Evolutionary conservation across 208 protist genomes (phyloP).

Genomic region (Leishmania arabica): DNA sequence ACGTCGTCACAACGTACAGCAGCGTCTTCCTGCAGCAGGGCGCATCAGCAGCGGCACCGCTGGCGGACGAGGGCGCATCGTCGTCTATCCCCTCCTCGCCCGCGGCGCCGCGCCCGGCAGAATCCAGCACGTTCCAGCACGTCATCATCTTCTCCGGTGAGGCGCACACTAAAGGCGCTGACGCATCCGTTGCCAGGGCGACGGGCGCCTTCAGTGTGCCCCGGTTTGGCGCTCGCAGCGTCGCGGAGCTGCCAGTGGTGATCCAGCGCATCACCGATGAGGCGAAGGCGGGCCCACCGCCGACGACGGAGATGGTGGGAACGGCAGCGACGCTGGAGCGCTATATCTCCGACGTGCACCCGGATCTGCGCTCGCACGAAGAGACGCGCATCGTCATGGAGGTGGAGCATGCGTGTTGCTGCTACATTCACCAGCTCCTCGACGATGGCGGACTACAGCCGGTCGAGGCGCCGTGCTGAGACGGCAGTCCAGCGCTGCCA

Average conservation of each 20-base stretch:
- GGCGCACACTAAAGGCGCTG: neutral
- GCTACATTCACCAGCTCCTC: constrained; percentile 16
- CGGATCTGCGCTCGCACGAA: constrained; percentile 13
- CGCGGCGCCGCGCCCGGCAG: neutral
- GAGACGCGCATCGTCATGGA: constrained; percentile 1
- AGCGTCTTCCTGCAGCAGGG: neutral
- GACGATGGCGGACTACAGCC: constrained; percentile 8
- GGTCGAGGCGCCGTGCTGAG: constrained; percentile 6
- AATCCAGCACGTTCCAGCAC: neutral
- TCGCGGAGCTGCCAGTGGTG: constrained; percentile 31
- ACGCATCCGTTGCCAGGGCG: neutral
- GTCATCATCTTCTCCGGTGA: neutral
- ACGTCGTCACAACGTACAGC: constrained; percentile 33
- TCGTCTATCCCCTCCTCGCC: neutral
- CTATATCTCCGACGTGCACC: constrained; percentile 17
- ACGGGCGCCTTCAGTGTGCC: constrained; percentile 8
- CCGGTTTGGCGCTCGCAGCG: constrained; percentile 34
- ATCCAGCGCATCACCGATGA: constrained; percentile 22
- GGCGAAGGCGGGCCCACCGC: neutral
- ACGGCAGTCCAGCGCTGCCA: neutral
- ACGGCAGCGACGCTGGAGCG: neutral
- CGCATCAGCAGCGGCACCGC: neutral
- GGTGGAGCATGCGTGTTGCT: constrained; percentile 15
- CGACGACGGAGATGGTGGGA: neutral
- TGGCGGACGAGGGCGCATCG: neutral